phyloP scores from a whole-genome alignment of 2,329 filamentous ascomycete species.

The Ascosphaera apis region DNA sequence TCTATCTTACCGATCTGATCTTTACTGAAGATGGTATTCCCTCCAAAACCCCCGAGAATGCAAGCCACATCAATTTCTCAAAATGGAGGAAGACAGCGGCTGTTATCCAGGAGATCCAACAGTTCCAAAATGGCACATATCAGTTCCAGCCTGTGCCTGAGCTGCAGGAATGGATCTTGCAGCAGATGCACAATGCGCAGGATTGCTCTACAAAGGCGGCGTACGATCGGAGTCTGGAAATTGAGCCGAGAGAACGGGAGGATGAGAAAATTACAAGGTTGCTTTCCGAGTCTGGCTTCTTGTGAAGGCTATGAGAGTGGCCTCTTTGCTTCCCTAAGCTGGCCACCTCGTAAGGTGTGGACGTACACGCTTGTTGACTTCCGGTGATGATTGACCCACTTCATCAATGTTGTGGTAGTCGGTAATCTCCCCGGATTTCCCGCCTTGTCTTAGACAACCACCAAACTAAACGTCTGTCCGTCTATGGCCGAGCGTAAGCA shows the following conservation, averaged over 20 bases:
- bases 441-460: too few relatives aligned
- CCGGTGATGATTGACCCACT: too few relatives aligned
- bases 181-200: slow-evolving; percentile 83
- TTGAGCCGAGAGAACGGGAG: slow-evolving; percentile 88
- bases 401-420: too few relatives aligned
- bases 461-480: too few relatives aligned
- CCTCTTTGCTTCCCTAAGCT: too few relatives aligned
- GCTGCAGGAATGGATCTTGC: slow-evolving; percentile 87
- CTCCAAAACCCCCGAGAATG: slow-evolving; percentile 83
- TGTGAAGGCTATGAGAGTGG: too few relatives aligned
- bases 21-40: slow-evolving; percentile 98
- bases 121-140: slow-evolving; percentile 97
- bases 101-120: slow-evolving; percentile 94
- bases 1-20: slow-evolving; percentile 89
- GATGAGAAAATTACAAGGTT: slow-evolving; percentile 99
- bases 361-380: too few relatives aligned
- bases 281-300: too few relatives aligned
- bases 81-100: slow-evolving; percentile 96
- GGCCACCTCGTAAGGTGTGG: too few relatives aligned
- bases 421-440: too few relatives aligned
- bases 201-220: slow-evolving; percentile 99
- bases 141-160: slow-evolving; percentile 71
- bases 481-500: too few relatives aligned
- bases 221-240: slow-evolving; percentile 88
- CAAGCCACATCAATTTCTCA: slow-evolving; percentile 96